These are phyloP conservation scores for Pythium coloratum DNA, from an alignment of 352 stramenopile genomes.

Conservation along the genomic window DNA sequence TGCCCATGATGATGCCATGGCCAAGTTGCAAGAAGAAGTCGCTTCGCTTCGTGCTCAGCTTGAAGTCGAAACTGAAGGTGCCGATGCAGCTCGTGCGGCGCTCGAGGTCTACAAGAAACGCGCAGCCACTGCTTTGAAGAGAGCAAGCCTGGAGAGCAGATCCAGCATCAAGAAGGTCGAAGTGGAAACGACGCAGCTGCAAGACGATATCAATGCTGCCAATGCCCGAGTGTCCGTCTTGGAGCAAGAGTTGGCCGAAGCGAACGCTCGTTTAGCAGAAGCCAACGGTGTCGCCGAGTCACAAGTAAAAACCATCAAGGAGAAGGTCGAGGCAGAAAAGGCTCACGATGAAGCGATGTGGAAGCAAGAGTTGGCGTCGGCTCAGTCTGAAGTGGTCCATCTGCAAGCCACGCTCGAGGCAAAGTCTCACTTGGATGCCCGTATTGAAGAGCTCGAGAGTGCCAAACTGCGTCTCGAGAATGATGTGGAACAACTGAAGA, in stretches of 20 bases:
- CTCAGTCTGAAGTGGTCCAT: conserved; percentile 38
- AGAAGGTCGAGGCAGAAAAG: conserved; percentile 37
- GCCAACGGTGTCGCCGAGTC: conserved; percentile 7
- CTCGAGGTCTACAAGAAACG: conserved; percentile 84
- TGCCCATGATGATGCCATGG: conserved; percentile 6
- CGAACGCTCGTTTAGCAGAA: conserved; percentile 10
- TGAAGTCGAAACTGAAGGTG: conserved; percentile 50
- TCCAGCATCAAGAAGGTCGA: conserved; percentile 53
- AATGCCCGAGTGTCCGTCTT: conserved; percentile 35
- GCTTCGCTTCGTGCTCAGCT: conserved; percentile 32
- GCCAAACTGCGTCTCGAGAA: conserved; percentile 36
- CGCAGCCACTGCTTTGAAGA: conserved; percentile 74
- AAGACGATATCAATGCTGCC: conserved; percentile 42
- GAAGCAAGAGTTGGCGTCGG: conserved; percentile 31
- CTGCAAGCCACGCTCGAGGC: conserved; percentile 30
- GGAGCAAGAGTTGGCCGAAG: conserved; percentile 15
- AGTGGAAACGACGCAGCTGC: conserved; percentile 42
- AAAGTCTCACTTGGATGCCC: conserved; percentile 33
- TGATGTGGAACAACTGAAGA: conserved; percentile 36
- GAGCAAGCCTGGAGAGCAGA: conserved; percentile 65
- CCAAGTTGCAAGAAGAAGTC: conserved; percentile 16
- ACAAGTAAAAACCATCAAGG: conserved; percentile 14
- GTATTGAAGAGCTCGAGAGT: conserved; percentile 38
- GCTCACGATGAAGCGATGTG: conserved; percentile 25
- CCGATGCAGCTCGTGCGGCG: conserved; percentile 46